Evolutionary conservation across 2,329 filamentous ascomycete species (phyloP), one percentile per base, ranked within the genome.

Genomic region (Venturia effusa): DNA sequence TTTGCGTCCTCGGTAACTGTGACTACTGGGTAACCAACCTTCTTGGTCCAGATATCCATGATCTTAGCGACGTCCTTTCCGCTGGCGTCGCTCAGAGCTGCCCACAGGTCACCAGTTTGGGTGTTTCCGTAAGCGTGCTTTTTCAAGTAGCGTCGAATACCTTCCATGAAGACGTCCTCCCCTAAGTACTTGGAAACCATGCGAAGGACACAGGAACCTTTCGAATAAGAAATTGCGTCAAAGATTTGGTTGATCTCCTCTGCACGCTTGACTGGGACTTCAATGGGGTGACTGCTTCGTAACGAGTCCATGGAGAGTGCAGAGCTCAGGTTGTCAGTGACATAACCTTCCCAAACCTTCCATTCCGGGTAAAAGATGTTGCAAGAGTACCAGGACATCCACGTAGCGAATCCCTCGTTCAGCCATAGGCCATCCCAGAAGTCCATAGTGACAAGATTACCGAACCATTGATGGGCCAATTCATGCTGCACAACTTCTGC

Each of bases 181-280:
- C 93, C 93, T 30, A 97, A 81, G 71, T 96, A 95, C 68, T 92
- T 96, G 24, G 93, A 96, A 68, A 97, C 92, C 93, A 97, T 97
- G 72, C 93, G 89, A 66, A 97, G 82, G 40, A 97, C 92, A 70
- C 92, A 96, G 13, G 92, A 97, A 22, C 93, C 93, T 80, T 97
- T 97, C 64, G 91, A 92, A 78, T 97, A 97, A 0, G 93, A 97
- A 68, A 97, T 97, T 67, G 92, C 90, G 73, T 97, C 93, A 70
- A 97, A 97, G 69, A 97, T 97, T 78, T 97, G 92, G 77, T 96
- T 96, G 74, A 97, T 92, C 76, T 97, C 92, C 69, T 96, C 92
- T 34, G 92, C 92, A 65, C 89, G 88, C 82, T 96, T 96, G 67
- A 97, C 92, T 1, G 93, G 93, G 0, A 97, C 92, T 75, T 97